phyloP scores from a whole-genome alignment of 148 eudicot genomes.

The Diospyros lotus region DNA sequence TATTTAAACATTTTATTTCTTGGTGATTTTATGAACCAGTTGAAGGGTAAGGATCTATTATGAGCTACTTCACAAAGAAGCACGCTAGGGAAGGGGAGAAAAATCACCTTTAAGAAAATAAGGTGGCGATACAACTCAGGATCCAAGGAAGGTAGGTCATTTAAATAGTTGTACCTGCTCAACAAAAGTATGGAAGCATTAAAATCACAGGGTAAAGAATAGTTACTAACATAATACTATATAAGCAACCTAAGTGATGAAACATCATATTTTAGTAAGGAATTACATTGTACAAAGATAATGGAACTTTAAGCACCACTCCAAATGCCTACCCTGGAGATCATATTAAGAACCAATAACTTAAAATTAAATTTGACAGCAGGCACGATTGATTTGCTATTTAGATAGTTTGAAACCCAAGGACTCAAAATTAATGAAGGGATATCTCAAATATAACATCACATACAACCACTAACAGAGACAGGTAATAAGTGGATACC shows the following conservation, averaged over 20 bases:
- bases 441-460: too few species aligned
- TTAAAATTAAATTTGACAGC: too few species aligned
- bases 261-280: neutral
- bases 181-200: neutral
- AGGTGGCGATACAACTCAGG: constrained; percentile 97
- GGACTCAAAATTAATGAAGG: too few species aligned
- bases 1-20: neutral
- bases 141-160: constrained; percentile 94
- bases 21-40: neutral
- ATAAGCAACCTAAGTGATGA: neutral
- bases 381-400: too few species aligned
- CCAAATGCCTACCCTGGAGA: neutral
- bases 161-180: constrained; percentile 81
- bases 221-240: neutral
- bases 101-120: constrained; percentile 74
- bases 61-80: neutral
- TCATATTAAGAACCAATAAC: neutral
- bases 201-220: neutral
- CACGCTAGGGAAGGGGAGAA: constrained; percentile 1
- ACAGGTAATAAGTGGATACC: too few species aligned
- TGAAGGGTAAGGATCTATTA: constrained; percentile 4
- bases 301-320: neutral
- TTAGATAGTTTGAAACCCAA: too few species aligned
- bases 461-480: too few species aligned
- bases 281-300: neutral